Evolutionary conservation across 208 protist species (phyloP).

Genomic region (Trypanosoma platydactyli): DNA sequence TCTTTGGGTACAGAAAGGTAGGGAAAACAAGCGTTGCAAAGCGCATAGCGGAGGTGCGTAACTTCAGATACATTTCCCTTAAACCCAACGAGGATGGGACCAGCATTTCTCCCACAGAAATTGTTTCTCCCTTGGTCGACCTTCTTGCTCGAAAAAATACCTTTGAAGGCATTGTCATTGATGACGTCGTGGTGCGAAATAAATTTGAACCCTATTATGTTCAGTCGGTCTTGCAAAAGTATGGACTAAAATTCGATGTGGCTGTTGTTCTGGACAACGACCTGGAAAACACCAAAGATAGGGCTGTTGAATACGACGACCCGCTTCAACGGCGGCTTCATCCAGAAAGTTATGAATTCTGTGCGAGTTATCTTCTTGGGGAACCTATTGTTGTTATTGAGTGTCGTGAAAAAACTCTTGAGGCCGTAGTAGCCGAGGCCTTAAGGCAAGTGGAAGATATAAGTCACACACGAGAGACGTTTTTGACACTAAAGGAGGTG

Average conservation of each 20-base stretch:
- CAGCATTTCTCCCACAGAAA: slow-evolving; percentile 24
- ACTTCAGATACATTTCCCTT: slow-evolving; percentile 73
- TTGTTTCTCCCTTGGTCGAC: slow-evolving; percentile 41
- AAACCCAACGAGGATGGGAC: slow-evolving; percentile 17
- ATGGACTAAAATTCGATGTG: slow-evolving; percentile 57
- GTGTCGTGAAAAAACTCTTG: slow-evolving; percentile 34
- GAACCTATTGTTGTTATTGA: slow-evolving; percentile 50
- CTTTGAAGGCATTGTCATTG: slow-evolving; percentile 73
- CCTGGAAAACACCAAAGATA: slow-evolving; percentile 39
- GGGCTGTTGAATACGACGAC: slow-evolving; percentile 49
- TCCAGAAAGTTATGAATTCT: slow-evolving; percentile 85
- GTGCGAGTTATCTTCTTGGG: slow-evolving; percentile 23
- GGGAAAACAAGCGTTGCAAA: slow-evolving; percentile 77
- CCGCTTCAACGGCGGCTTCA: slow-evolving; percentile 45
- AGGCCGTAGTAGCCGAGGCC: slow-evolving; percentile 39
- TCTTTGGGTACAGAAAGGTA: slow-evolving; percentile 64
- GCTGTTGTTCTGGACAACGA: slow-evolving; percentile 61
- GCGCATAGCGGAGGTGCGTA: slow-evolving; percentile 45
- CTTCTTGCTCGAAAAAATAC: slow-evolving; percentile 38
- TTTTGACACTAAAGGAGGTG: slow-evolving; percentile 48
- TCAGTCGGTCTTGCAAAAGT: slow-evolving; percentile 49
- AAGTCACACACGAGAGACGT: slow-evolving; percentile 26
- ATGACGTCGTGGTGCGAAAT: slow-evolving; percentile 70
- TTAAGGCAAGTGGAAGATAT: slow-evolving; percentile 37
- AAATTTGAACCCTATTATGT: slow-evolving; percentile 81